phyloP scores from a whole-genome alignment of 1,284 basidiomycete species.

The Ceratobasidium sp. region DNA sequence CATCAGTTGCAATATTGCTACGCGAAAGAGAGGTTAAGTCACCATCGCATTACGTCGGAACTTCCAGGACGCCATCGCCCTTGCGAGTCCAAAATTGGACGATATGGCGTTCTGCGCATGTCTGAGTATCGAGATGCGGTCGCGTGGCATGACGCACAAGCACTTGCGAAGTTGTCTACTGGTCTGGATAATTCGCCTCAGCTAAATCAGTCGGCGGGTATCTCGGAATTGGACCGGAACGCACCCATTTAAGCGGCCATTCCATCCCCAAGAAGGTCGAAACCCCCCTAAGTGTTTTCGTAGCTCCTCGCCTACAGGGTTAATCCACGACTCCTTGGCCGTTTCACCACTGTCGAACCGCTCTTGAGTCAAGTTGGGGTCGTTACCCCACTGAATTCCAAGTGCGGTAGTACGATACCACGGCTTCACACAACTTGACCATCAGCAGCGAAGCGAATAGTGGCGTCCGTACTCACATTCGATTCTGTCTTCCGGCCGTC shows the following conservation, averaged over 20 bases:
- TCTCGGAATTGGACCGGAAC: neutral
- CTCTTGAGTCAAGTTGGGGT: conserved; percentile 41
- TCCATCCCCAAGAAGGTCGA: conserved; percentile 46
- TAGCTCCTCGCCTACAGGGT: conserved; percentile 39
- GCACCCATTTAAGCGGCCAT: conserved; percentile 45
- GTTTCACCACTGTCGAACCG: conserved; percentile 25
- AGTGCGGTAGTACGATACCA: conserved; percentile 40
- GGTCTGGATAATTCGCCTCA: neutral
- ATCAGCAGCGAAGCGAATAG: neutral
- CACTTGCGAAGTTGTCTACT: conserved; percentile 26
- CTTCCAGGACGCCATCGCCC: conserved; percentile 26
- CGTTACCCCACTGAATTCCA: conserved; percentile 45
- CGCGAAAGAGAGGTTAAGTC: neutral
- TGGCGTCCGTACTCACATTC: neutral
- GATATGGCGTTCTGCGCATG: conserved; percentile 14
- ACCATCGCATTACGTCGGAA: conserved; percentile 35
- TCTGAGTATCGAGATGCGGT: conserved; percentile 20
- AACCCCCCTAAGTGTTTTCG: conserved; percentile 9
- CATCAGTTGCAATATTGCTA: neutral
- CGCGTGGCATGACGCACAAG: conserved; percentile 25
- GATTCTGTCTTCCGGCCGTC: conserved; percentile 9
- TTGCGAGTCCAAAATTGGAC: conserved; percentile 8
- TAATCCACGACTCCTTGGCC: conserved; percentile 43
- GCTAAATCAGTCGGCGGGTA: neutral
- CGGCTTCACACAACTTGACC: conserved; percentile 17